These are phyloP conservation scores for Botrytis pseudocinerea DNA, from an alignment of 2,329 filamentous ascomycete species.

Conservation along the genomic window DNA sequence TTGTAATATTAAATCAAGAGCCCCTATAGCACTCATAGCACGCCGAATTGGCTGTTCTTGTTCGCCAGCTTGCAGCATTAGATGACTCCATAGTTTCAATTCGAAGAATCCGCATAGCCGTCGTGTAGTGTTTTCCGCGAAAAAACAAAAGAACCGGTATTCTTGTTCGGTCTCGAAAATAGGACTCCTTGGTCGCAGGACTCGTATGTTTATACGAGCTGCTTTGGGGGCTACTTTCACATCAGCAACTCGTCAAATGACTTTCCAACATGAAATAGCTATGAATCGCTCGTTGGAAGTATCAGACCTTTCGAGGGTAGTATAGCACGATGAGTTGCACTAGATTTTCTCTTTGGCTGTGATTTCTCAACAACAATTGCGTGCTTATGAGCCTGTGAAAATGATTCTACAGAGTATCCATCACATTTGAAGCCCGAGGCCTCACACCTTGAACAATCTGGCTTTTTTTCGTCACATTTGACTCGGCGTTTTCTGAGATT, in stretches of 20 bases:
- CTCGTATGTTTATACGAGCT: background rate
- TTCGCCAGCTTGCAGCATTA: slow-evolving; percentile 5
- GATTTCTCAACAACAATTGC: background rate
- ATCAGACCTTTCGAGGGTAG: background rate
- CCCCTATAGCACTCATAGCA: slow-evolving; percentile 11
- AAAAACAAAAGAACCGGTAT: slow-evolving; percentile 10
- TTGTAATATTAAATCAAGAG: slow-evolving; percentile 9
- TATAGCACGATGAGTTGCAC: background rate
- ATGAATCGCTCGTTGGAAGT: background rate
- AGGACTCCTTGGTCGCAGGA: background rate
- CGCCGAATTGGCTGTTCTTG: background rate
- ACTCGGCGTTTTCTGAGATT: background rate
- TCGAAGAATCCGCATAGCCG: background rate
- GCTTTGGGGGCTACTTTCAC: background rate
- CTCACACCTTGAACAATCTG: background rate
- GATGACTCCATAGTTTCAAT: background rate
- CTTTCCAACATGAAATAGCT: background rate
- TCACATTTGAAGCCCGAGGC: background rate
- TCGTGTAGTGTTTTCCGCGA: background rate
- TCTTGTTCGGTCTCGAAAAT: background rate
- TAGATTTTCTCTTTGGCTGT: background rate
- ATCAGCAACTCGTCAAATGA: background rate
- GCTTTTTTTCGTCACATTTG: slow-evolving; percentile 4
- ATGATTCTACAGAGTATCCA: background rate
- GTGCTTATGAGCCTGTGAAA: no score